Evolutionary conservation across 768 basidiomycete genomes (phyloP), one percentile per base, ranked within the genome.

Genomic region (Boletus subparvulus): DNA sequence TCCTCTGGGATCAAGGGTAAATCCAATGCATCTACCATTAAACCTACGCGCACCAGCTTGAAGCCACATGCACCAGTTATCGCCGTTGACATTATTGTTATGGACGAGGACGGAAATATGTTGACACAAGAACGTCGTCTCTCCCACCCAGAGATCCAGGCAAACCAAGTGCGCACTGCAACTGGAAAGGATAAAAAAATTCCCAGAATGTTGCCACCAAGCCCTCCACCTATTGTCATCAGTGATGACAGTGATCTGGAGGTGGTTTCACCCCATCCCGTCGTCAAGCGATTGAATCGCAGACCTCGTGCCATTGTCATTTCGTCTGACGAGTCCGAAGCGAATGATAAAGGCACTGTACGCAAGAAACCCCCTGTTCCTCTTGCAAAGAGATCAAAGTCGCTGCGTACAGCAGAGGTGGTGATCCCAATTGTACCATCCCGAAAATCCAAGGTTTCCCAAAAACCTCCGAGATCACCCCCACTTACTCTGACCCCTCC

Each of bases 1-100:
- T 33, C 71, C 59, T 43, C 62, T 60, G 47, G 54, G 48, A 14
- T 56, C 32, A 57, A 58, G 63, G 61, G 59, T 60, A 66, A 72
- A 65, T 49, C 63, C 58, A 64, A 63, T 59, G 33, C 52, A 39
- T 36, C 56, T 51, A 7, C 47, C 44, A 21, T 39, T 36, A 63
- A 64, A 54, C 44, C 52, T 32, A 35, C 66, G 37, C 56, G 61
- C 43, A 55, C 64, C 4, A 74, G 70, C 47, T 57, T 78, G 65
- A 74, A 70, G 66, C 73, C 78, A 8, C 73, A 74, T 40, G 74
- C 79, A 1, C 80, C 83, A 1, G 69, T 81, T 19, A 78, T 90
- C 13, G 77, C 84, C 40, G 74, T 90, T 48, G 86, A 91, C 45
- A 90, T 92, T 49, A 73, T 85, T 37, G 74, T 88, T 36, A 53